A percentile compares a stretch with the other conserved stretches of the same genome.
phyloP scores from a whole-genome alignment of 2,329 filamentous ascomycete species.

The Fusarium chuoi region DNA sequence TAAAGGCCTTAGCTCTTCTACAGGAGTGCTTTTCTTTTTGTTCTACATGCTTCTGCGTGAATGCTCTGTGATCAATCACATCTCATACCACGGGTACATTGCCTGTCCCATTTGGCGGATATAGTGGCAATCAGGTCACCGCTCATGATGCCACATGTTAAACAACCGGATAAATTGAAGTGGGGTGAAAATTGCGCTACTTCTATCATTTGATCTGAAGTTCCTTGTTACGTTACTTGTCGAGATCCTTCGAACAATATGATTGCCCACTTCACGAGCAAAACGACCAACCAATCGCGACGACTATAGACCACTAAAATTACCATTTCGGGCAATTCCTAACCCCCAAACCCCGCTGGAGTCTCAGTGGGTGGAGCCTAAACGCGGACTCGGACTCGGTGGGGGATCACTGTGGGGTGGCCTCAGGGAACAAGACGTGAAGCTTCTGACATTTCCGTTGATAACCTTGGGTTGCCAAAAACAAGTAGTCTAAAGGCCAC shows the following conservation, averaged over 20 bases:
- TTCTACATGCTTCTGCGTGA: neutral
- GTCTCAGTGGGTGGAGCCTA: neutral
- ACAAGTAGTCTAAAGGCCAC: neutral
- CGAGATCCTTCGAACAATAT: neutral
- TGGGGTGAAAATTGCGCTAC: neutral
- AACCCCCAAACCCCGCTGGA: neutral
- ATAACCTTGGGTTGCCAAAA: neutral
- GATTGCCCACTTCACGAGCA: neutral
- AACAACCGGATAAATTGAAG: neutral
- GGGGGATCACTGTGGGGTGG: neutral
- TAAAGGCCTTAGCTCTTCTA: neutral
- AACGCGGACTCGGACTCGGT: neutral
- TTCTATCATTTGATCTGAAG: neutral
- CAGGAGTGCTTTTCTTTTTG: neutral
- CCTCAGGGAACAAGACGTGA: neutral
- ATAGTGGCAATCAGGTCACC: neutral
- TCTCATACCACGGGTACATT: neutral
- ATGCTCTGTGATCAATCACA: neutral
- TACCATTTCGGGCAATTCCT: conserved; percentile 24
- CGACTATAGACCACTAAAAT: neutral
- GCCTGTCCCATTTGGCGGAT: neutral
- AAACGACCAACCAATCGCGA: conserved; percentile 14
- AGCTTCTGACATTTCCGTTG: neutral
- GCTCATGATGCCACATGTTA: neutral
- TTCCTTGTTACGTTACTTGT: neutral